Evolutionary conservation across 495 filamentous ascomycete species (phyloP).

Genomic region (Xylaria venustula): DNA sequence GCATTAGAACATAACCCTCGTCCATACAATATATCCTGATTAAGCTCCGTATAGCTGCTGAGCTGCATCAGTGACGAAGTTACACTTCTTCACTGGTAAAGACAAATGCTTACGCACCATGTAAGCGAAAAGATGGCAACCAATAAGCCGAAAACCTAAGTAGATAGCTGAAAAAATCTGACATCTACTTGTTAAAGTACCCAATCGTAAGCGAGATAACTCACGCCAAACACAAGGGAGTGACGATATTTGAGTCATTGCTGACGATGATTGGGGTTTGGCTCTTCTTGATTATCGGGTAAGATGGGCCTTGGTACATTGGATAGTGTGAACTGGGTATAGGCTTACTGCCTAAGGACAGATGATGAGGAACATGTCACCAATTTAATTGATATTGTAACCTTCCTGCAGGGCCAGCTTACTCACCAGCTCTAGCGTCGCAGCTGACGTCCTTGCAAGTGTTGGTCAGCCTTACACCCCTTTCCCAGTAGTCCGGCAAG

Average conservation of each 20-base stretch:
- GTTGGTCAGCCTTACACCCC: conserved; percentile 9
- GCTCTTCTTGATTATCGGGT: not conserved
- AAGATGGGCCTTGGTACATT: not conserved
- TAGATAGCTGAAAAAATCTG: conserved; percentile 1
- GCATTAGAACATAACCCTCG: not conserved
- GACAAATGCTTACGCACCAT: conserved; percentile 1
- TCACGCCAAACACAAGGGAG: not conserved
- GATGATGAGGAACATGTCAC: not conserved
- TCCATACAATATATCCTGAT: not conserved
- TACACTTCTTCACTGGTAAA: not conserved
- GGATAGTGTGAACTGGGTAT: not conserved
- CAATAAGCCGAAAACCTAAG: conserved; percentile 1
- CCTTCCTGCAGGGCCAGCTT: conserved; percentile 7
- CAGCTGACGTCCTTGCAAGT: not conserved
- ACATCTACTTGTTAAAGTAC: not conserved
- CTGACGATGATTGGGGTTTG: conserved; percentile 3
- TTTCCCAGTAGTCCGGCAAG: not conserved
- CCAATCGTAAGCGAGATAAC: conserved; percentile 5
- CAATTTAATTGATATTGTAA: not conserved
- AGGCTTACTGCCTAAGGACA: not conserved
- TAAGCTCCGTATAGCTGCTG: not conserved
- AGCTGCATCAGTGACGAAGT: not conserved
- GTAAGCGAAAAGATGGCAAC: not conserved
- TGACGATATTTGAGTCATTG: conserved; percentile 1
- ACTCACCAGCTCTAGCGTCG: conserved; percentile 1